A percentile compares a stretch with the other conserved stretches of the same genome.
phyloP scores from a whole-genome alignment of 495 filamentous ascomycete genomes.

The Viridothelium virens region DNA sequence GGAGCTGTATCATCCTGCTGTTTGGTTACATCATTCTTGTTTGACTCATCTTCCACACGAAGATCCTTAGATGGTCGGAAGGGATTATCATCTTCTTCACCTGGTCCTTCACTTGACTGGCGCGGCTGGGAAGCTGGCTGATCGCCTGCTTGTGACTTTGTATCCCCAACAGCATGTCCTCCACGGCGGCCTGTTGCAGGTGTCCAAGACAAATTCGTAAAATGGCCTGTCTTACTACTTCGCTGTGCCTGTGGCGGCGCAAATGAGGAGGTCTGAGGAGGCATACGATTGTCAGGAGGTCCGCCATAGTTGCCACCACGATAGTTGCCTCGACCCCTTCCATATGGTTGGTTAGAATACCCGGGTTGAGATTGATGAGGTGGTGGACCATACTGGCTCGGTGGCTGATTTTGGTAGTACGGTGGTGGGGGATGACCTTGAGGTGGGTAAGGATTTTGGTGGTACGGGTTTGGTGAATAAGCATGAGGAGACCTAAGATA shows the following conservation, averaged over 20 bases:
- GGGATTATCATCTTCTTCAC: conserved; percentile 52
- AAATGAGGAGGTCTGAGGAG: background rate
- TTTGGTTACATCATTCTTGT: conserved; percentile 36
- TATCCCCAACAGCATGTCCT: conserved; percentile 33
- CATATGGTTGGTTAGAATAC: conserved; percentile 44
- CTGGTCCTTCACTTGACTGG: conserved; percentile 17
- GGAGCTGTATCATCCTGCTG: background rate
- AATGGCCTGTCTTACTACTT: conserved; percentile 39
- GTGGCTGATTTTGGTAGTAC: conserved; percentile 46
- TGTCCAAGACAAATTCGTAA: conserved; percentile 57
- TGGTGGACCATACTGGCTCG: conserved; percentile 48
- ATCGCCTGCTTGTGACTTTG: background rate
- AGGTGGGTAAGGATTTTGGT: conserved; percentile 43
- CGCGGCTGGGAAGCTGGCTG: conserved; percentile 7
- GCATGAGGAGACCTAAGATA: conserved; percentile 33
- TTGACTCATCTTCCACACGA: conserved; percentile 53
- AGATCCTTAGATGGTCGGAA: conserved; percentile 56
- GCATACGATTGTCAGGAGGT: background rate
- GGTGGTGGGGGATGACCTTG: conserved; percentile 39
- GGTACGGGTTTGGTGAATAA: conserved; percentile 43
- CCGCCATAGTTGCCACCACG: conserved; percentile 46
- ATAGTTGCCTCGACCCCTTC: conserved; percentile 47
- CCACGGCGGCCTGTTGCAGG: conserved; percentile 38
- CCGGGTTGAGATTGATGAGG: conserved; percentile 45
- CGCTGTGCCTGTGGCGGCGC: conserved; percentile 33